Evolutionary conservation across 805 yeast genomes (phyloP).

Genomic region (Candida corydali): DNA sequence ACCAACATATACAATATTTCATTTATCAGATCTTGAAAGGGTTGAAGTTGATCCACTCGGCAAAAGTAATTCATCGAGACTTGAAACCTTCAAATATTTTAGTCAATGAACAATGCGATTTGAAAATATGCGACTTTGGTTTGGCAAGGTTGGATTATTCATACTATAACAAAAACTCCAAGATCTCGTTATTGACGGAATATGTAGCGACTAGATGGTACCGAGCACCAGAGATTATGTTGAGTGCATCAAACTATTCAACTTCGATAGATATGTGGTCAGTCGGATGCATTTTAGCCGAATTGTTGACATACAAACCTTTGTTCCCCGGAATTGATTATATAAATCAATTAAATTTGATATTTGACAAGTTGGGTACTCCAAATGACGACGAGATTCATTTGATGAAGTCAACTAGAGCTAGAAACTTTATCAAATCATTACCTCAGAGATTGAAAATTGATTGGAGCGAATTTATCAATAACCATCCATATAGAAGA

Average conservation of each 20-base stretch:
- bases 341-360: constrained; percentile 81
- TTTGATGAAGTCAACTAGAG: constrained; percentile 21
- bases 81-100: constrained; percentile 85
- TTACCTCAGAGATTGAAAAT: constrained; percentile 18
- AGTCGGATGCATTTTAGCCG: constrained; percentile 93
- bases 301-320: constrained; percentile 80
- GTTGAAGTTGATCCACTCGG: constrained; percentile 83
- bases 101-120: constrained; percentile 87
- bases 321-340: constrained; percentile 93
- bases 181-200: constrained; percentile 67
- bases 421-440: constrained; percentile 21
- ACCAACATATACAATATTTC: constrained; percentile 92
- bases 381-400: constrained; percentile 35
- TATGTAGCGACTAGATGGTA: constrained; percentile 98
- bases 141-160: constrained; percentile 68
- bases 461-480: constrained; percentile 16
- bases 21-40: constrained; percentile 89
- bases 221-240: constrained; percentile 96
- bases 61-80: constrained; percentile 92
- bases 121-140: constrained; percentile 93
- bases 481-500: constrained; percentile 18
- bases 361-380: constrained; percentile 74
- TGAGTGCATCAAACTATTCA: constrained; percentile 90
- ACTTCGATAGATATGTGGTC: constrained; percentile 97
- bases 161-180: constrained; percentile 46